Evolutionary conservation across 2,329 filamentous ascomycete species (phyloP), one percentile per base, ranked within the genome.

Genomic region (Polychaeton citri): DNA sequence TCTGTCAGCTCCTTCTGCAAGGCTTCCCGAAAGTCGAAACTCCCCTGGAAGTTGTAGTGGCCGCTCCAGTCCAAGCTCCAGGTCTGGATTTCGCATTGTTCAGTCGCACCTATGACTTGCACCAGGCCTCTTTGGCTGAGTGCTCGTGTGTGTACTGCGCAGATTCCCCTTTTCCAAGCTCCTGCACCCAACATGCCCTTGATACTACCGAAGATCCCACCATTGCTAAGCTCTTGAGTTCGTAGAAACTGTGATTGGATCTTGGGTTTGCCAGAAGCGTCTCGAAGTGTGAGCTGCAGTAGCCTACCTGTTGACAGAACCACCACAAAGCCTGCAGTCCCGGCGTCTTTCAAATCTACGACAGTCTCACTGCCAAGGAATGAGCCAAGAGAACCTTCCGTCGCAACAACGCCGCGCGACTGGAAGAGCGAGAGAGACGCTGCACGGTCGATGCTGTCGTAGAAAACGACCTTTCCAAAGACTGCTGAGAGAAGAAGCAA

Each of bases 21-120:
- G 3, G 71, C 60, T 16, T 77, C 74, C 37, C 76, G 74, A 38
- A 77, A 66, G 54, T 93, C 81, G 16, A 78, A 66, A 42, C 88
- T 83, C 18, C 72, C 71, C 32, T 81, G 72, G 33, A 84, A 69
- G 30, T 81, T 76, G 52, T 86, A 79, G 46, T 87, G 83, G 21
- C 87, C 87, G 41, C 82, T 83, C 57, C 88, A 84, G 51, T 88
- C 85, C 30, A 95, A 70, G 52, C 81, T 82, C 90, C 90, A 98
- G 6, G 79, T 71, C 48, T 92, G 80, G 18, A 98, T 63, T 39
- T 78, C 72, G 19, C 82, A 88, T 48, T 79, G 79, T 36, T 76
- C 71, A 2, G 86, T 90, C 10, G 79, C 76, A 24, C 87, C 76
- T 32, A 94, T 72, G 21, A 94, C 70, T 47, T 87, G 84, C 53